Conservation (phyloP, 78 protist species). For the Dictyostelium intermedium region DNA sequence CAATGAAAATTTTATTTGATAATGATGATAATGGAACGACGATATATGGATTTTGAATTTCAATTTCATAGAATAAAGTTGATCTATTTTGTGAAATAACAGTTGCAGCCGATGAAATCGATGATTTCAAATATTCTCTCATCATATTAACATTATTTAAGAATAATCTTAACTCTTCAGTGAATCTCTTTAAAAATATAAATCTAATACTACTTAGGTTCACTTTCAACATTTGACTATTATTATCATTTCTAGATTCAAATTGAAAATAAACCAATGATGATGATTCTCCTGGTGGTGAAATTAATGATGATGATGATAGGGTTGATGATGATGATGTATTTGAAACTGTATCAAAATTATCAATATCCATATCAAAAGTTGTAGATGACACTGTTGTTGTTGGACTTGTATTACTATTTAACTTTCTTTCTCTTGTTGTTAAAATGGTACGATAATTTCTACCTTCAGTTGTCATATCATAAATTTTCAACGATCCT, state of each 20-base stretch:
- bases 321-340: not conserved
- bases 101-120: slow-evolving; percentile 55
- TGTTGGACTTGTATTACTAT: not conserved
- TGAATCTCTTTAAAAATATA: slow-evolving; percentile 37
- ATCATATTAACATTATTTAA: slow-evolving; percentile 31
- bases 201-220: slow-evolving; percentile 52
- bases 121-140: slow-evolving; percentile 62
- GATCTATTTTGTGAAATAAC: slow-evolving; percentile 35
- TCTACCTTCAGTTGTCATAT: slow-evolving; percentile 71
- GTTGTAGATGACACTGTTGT: not conserved
- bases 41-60: slow-evolving; percentile 60
- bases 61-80: slow-evolving; percentile 40
- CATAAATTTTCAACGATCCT: slow-evolving; percentile 34
- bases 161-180: slow-evolving; percentile 34
- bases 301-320: not conserved
- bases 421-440: slow-evolving; percentile 43
- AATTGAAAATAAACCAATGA: slow-evolving; percentile 51
- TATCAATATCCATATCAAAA: not conserved
- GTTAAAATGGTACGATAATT: slow-evolving; percentile 65
- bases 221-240: not conserved
- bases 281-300: not conserved
- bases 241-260: slow-evolving; percentile 32
- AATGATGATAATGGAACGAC: slow-evolving; percentile 52
- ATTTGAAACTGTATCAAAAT: not conserved
- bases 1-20: slow-evolving; percentile 57